Conservation (phyloP, 2,329 filamentous ascomycete species). For the Xylogone sp. region DNA sequence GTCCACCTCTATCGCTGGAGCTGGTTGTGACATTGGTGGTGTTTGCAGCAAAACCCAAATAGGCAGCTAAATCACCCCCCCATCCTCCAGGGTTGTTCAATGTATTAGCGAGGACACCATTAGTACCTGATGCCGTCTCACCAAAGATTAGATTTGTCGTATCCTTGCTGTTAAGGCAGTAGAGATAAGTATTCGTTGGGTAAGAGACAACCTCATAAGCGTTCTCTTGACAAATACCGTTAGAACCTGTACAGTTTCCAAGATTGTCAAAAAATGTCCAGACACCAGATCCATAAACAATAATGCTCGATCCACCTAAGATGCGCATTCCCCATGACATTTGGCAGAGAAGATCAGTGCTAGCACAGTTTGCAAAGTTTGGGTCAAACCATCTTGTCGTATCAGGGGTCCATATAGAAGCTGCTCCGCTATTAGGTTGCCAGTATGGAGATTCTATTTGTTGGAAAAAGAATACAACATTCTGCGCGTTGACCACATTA, state of each 20-base stretch:
- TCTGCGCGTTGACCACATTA: constrained; percentile 32
- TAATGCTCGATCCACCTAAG: constrained; percentile 26
- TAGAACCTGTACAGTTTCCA: constrained; percentile 8
- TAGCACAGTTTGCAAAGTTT: constrained; percentile 1
- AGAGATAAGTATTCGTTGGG: constrained; percentile 25
- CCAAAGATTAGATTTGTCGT: constrained; percentile 26
- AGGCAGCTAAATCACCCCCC: constrained; percentile 31
- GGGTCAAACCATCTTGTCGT: background rate
- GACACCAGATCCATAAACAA: constrained; percentile 34
- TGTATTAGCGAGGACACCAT: constrained; percentile 19
- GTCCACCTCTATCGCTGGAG: too few species aligned
- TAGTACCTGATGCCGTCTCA: too few species aligned
- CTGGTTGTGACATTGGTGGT: too few species aligned
- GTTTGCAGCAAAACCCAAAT: too few species aligned
- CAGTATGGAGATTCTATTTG: constrained; percentile 4
- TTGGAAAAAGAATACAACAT: constrained; percentile 4
- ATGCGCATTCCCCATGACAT: constrained; percentile 31
- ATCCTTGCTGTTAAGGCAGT: constrained; percentile 27
- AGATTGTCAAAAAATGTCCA: constrained; percentile 38
- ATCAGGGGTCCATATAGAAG: constrained; percentile 16
- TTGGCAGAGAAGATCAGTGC: constrained; percentile 28
- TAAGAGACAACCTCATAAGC: constrained; percentile 21
- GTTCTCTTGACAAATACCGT: constrained; percentile 35
- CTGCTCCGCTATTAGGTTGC: constrained; percentile 15
- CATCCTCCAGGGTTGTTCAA: constrained; percentile 29